Evolutionary conservation across 1,284 basidiomycete genomes (phyloP), one percentile per base, ranked within the genome.

Genomic region (Xerocomus amazonicus): DNA sequence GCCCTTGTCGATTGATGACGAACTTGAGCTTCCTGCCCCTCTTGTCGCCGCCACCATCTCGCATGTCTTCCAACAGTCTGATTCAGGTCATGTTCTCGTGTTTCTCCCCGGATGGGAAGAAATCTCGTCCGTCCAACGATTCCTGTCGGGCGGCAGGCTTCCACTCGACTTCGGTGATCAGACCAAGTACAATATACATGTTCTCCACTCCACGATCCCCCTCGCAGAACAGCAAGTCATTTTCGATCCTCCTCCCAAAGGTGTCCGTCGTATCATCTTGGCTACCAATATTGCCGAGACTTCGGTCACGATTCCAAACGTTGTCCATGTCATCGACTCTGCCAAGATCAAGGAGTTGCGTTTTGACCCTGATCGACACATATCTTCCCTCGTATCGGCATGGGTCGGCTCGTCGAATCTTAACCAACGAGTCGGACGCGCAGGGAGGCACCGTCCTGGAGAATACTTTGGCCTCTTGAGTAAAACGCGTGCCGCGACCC

Each of bases 271-370:
- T 16, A 78, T 98, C 63, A 96, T 97, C 58, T 76, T 97, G 36
- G 83, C 95, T 3, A 98, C 95, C 41, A 98, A 97, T 69, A 96
- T 98, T 52, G 96, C 95, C 12, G 95, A 98, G 72, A 97, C 94
- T 1, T 94, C 91, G 6, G 80, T 98, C 58, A 98, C 95, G 1
- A 97, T 98, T 57, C 95, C 95, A 1, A 92, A 97, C 62, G 93
- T 97, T 27, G 93, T 97, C 6, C 95, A 92, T 63, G 95, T 98
- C 43, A 84, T 97, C 40, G 95, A 98, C 65, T 81, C 89, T 0
- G 95, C 81, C 23, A 87, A 87, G 62, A 80, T 95, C 65, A 97
- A 96, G 71, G 93, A 97, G 70, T 84, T 92, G 64, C 82, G 88
- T n/a, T 98, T 92, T 65, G 93, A 98, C 65, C 92, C 94, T 0